These are phyloP conservation scores for Raphanus hybrid DNA, from an alignment of 441 rosid genomes.

Conservation along the genomic window DNA sequence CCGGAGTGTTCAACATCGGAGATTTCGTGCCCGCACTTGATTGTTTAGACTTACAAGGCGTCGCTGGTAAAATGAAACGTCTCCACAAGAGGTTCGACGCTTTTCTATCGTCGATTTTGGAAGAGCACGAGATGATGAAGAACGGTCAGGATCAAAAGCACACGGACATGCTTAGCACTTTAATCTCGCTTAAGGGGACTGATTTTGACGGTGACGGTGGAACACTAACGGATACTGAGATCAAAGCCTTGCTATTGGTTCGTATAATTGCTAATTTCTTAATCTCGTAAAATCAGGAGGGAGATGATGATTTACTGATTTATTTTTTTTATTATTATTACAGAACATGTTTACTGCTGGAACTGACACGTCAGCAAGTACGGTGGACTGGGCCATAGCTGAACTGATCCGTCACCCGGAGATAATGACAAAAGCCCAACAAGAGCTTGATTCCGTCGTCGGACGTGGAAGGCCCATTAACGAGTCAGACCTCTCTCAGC, in stretches of 20 bases:
- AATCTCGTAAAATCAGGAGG: background rate
- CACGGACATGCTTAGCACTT: constrained; percentile 54
- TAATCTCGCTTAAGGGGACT: constrained; percentile 61
- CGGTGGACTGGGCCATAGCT: constrained; percentile 70
- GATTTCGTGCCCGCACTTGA: constrained; percentile 69
- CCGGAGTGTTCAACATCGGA: constrained; percentile 64
- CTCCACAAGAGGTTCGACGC: constrained; percentile 57
- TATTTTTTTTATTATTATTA: background rate
- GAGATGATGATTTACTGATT: background rate
- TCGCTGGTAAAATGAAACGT: constrained; percentile 56
- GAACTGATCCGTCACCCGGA: constrained; percentile 69
- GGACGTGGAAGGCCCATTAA: constrained; percentile 50
- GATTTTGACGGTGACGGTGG: constrained; percentile 63
- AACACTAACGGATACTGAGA: constrained; percentile 62
- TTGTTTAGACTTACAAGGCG: constrained; percentile 68
- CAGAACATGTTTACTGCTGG: constrained; percentile 75
- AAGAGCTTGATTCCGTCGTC: constrained; percentile 57
- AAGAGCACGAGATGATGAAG: constrained; percentile 65
- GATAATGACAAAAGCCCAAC: constrained; percentile 50
- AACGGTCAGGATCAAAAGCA: constrained; percentile 55
- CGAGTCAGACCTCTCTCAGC: constrained; percentile 60
- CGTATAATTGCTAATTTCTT: background rate
- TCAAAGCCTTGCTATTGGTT: constrained; percentile 76
- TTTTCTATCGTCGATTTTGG: constrained; percentile 64
- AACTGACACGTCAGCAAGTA: constrained; percentile 69